Conservation (phyloP, 345 rosid species). For the Anacardium occidentale region DNA sequence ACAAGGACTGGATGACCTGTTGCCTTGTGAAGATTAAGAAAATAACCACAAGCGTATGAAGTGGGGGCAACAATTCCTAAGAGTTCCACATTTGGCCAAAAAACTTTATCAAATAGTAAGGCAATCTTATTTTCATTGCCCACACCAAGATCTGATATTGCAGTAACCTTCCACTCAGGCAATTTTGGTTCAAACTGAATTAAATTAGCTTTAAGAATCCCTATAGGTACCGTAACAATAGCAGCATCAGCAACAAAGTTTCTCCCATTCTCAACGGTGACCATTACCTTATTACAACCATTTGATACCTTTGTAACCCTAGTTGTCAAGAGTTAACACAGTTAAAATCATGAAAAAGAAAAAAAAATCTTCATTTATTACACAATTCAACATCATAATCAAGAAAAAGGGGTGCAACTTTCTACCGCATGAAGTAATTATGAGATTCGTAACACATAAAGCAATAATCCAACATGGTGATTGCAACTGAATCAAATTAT, state of each 20-base stretch:
- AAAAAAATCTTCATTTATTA: not conserved
- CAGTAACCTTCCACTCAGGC: conserved; percentile 79
- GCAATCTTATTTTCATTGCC: conserved; percentile 89
- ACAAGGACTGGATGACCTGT: conserved; percentile 84
- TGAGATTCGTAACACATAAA: not conserved
- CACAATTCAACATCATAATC: not conserved
- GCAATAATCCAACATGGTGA: not conserved
- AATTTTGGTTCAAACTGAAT: conserved; percentile 79
- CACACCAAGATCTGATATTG: conserved; percentile 73
- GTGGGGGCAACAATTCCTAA: conserved; percentile 70
- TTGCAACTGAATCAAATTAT: not conserved
- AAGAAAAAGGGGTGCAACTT: not conserved
- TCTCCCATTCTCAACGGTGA: conserved; percentile 57
- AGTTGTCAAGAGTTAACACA: conserved; percentile 12
- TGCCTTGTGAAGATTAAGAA: conserved; percentile 84
- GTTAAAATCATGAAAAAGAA: conserved; percentile 13
- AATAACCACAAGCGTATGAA: conserved; percentile 80
- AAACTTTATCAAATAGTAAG: conserved; percentile 53
- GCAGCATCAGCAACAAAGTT: conserved; percentile 73
- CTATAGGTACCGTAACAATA: conserved; percentile 71
- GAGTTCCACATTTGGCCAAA: conserved; percentile 87
- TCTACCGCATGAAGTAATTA: not conserved
- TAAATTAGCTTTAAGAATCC: conserved; percentile 76
- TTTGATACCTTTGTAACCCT: conserved; percentile 62
- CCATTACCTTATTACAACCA: conserved; percentile 52